phyloP scores from a whole-genome alignment of 257 asterid species.

The Solanum ossicruentum region DNA sequence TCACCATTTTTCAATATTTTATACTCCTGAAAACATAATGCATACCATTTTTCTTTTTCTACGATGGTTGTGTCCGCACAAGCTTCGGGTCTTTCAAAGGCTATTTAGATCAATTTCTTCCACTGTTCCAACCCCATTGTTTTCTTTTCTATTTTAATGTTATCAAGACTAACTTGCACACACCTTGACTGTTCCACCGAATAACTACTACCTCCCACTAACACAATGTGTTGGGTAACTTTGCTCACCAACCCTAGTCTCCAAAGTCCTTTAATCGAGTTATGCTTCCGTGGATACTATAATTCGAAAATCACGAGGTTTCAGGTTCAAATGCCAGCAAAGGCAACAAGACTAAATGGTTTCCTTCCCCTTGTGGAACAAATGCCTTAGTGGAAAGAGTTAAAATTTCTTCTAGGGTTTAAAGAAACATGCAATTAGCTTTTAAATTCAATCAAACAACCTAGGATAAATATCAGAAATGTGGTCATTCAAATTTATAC shows the following conservation, averaged over 20 bases:
- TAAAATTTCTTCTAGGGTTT: background rate
- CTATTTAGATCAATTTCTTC: background rate
- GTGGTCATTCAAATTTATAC: background rate
- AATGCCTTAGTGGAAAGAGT: no score
- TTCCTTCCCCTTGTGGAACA: background rate
- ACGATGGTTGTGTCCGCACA: background rate
- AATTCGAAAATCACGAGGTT: background rate
- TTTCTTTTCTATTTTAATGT: background rate
- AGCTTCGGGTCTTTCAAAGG: background rate
- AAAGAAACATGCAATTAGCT: background rate
- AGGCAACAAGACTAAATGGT: background rate
- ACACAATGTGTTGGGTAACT: background rate
- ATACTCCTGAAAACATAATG: background rate
- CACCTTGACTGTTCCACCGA: background rate
- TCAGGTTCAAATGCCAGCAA: background rate
- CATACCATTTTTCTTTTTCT: background rate
- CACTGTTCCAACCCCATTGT: background rate
- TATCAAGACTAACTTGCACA: background rate
- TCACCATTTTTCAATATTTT: background rate
- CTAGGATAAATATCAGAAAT: background rate
- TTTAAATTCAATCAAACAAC: background rate
- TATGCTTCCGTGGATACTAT: background rate
- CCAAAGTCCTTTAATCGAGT: background rate
- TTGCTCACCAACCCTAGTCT: background rate
- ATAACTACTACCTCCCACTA: background rate